phyloP scores from a whole-genome alignment of 2,329 filamentous ascomycete species.

The Botrytis squamosa region DNA sequence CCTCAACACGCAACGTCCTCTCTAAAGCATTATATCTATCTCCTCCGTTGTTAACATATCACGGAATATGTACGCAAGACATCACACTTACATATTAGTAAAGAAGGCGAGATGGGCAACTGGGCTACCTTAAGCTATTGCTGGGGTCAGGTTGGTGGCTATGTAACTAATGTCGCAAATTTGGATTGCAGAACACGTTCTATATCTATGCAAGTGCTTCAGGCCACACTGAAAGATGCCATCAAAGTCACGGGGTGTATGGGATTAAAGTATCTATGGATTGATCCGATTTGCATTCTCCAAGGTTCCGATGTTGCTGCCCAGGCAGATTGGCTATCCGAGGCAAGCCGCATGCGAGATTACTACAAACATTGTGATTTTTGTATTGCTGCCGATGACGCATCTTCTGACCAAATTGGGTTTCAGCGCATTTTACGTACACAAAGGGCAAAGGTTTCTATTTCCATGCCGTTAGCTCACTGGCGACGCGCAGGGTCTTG shows the following conservation, averaged over 20 bases:
- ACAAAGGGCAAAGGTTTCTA: background rate
- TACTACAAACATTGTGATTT: background rate
- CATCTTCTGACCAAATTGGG: background rate
- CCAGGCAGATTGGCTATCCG: background rate
- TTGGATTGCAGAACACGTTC: background rate
- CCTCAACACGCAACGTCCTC: no score
- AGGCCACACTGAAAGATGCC: background rate
- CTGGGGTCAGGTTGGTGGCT: fast-evolving
- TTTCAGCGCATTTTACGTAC: background rate
- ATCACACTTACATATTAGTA: background rate
- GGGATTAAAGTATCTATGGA: background rate
- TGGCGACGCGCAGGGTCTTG: background rate
- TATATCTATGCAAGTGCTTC: background rate
- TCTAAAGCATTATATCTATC: no score
- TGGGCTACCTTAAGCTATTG: background rate
- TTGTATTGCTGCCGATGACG: background rate
- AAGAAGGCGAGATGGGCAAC: background rate
- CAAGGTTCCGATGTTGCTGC: background rate
- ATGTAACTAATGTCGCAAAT: background rate
- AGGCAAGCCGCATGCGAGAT: background rate
- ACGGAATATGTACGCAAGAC: no score
- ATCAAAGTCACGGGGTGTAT: background rate
- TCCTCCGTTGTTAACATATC: no score
- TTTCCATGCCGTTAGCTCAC: background rate
- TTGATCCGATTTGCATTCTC: background rate